These are phyloP conservation scores for Pleurotus tuoliensis DNA, from an alignment of 768 basidiomycete species.

Conservation along the genomic window DNA sequence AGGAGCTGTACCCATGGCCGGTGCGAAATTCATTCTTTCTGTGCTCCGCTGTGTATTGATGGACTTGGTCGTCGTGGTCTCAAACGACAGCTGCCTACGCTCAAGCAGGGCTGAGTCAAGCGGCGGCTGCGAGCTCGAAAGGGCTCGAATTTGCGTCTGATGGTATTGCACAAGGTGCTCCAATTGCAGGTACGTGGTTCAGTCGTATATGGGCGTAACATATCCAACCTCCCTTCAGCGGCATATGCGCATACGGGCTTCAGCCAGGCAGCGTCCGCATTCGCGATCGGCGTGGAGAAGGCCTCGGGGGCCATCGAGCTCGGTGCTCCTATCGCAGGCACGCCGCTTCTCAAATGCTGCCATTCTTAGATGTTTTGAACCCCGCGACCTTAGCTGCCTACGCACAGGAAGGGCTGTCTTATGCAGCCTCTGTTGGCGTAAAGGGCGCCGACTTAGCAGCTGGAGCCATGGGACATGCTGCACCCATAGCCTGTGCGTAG, in stretches of 20 bases:
- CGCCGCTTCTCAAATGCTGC: neutral
- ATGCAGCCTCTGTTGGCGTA: neutral
- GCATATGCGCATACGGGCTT: neutral
- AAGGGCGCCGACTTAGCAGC: neutral
- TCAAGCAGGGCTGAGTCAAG: too few species aligned
- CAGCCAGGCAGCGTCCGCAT: neutral
- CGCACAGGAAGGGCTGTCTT: neutral
- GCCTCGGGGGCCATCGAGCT: neutral
- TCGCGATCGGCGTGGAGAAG: neutral
- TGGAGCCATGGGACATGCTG: neutral
- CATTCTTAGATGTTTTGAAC: neutral
- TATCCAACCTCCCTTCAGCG: neutral
- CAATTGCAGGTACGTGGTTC: neutral
- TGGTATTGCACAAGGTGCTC: neutral
- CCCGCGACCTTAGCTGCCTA: neutral
- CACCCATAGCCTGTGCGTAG: too few species aligned
- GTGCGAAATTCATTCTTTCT: too few species aligned
- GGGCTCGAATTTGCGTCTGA: neutral
- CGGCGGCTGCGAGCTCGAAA: neutral
- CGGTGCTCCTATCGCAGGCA: neutral
- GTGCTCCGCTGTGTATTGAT: too few species aligned
- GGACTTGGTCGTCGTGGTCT: too few species aligned
- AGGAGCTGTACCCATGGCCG: too few species aligned
- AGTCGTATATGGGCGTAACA: neutral
- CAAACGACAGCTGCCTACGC: too few species aligned